Evolutionary conservation across 148 eudicot genomes (phyloP), one percentile per base, ranked within the genome.

Genomic region (Pharnaceum exiguum): DNA sequence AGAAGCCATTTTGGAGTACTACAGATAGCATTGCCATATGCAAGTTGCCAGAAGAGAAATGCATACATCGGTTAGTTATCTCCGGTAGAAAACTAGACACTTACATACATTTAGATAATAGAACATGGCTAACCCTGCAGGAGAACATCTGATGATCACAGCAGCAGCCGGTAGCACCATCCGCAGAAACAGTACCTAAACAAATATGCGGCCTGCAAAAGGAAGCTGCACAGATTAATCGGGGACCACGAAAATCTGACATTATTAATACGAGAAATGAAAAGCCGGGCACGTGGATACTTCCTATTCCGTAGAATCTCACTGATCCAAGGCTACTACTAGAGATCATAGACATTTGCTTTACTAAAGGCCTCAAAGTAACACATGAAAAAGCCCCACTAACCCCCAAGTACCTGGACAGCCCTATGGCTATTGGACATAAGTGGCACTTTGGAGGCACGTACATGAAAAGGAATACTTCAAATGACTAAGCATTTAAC

Each of bases 331-430:
- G 56, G 63, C 19, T 47, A 56, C 24, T 13, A 50, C 36, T 31
- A 55, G 10, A 63, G 47, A 48, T 62, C 27, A 42, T 31, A 23
- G 23, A 24, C 19, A 35, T 21, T n/a, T 6, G 43, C 63, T 63
- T 38, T 62, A 63, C 18, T 13, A 39, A 55, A 70, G 37, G 59
- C 58, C 45, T 55, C 57, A 46, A 45, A 25, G 36, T 35, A 42
- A 40, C 25, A 61, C 25, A 55, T 46, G 21, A 53, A 51, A 44
- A 3, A 29, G 40, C 10, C 48, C 36, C 57, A 52, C 48, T 7
- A 36, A 26, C 72, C 55, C 47, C 33, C 53, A 57, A 49, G 69
- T 19, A 63, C 64, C 59, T 63, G 64, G 59, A 70, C 68, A 50
- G 57, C 46, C 46, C 31, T 63, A 35, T 46, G 60, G 30, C 37